Evolutionary conservation across 441 rosid species (phyloP).

Genomic region (Francoa sonchifolia): DNA sequence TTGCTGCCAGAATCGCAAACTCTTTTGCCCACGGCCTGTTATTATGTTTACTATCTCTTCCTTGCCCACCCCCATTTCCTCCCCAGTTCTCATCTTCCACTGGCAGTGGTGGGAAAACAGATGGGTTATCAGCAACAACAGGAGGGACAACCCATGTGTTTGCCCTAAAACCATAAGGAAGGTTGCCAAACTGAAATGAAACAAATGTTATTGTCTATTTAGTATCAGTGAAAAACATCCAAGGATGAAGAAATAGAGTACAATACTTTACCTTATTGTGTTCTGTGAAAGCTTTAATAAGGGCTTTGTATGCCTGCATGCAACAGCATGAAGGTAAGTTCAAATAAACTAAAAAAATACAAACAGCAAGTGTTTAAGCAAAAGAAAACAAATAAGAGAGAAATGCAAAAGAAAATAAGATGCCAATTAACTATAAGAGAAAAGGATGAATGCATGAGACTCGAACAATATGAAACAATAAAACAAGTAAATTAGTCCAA

Average conservation of each 20-base stretch:
- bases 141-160: constrained; percentile 84
- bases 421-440: not conserved
- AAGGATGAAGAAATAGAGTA: constrained; percentile 7
- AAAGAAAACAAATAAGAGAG: not conserved
- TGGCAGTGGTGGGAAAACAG: constrained; percentile 51
- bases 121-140: constrained; percentile 48
- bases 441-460: not conserved
- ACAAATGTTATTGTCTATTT: not conserved
- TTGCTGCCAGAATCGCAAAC: constrained; percentile 62
- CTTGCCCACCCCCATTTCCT: constrained; percentile 64
- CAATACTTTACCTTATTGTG: constrained; percentile 45
- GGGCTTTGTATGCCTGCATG: constrained; percentile 61
- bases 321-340: too few species aligned
- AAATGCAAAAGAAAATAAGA: not conserved
- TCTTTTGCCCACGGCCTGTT: constrained; percentile 60
- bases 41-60: constrained; percentile 43
- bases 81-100: constrained; percentile 75
- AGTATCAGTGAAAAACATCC: constrained; percentile 6
- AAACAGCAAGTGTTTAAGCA: not conserved
- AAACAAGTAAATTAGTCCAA: not conserved
- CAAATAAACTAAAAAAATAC: not conserved
- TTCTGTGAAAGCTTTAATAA: constrained; percentile 63
- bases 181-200: constrained; percentile 60
- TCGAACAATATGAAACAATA: not conserved
- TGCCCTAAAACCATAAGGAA: constrained; percentile 70